Base-by-base conservation (phyloP, 345 rosid genomes). In the Hirschfeldia incana region DNA sequence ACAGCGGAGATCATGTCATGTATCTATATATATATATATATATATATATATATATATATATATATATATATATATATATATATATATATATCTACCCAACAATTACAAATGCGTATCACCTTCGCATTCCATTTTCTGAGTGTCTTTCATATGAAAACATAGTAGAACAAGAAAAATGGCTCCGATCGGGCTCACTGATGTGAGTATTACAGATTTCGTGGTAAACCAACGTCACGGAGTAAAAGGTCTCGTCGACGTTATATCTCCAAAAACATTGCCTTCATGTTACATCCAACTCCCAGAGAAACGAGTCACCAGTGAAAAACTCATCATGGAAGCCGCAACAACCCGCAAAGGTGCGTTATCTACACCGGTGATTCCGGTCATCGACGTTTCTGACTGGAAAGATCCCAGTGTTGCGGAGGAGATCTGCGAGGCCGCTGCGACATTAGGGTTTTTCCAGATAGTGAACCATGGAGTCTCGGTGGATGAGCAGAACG, bases 201-300 rank as follows among this genome's bases (percentile, higher is more conserved):
- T 42, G 9, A 42, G 28, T 29, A 29, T 73, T n/a, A 73, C 59
- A 12, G 86, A 85, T 15, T 85, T 85, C 62, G 82, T 83, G 12
- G 16, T 81, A 26, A 76, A 74, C 53, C 83, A 81, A 78, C 76
- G 82, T 13, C 49, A 81, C 37, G 88, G 85, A 34, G 86, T 79
- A 0, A 85, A 81, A 72, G 86, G 86, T 73, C 71, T 85, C 1
- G 78, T 80, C 6, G 86, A 83, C 5, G 55, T 67, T 12, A 29
- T 46, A 12, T 75, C 83, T 58, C 73, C 80, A 26, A 70, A 79
- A 34, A 32, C 27, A 16, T 76, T 83, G 11, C 88, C 88, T 0
- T n/a, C 70, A 5, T 67, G 70, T 12, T 85, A 69, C 71, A 44
- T 83, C 30, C 83, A 85, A 70, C 86, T 81, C 10, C 69, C 74